Evolutionary conservation across 2,329 filamentous ascomycete genomes (phyloP).

Genomic region (Dothistroma pini): DNA sequence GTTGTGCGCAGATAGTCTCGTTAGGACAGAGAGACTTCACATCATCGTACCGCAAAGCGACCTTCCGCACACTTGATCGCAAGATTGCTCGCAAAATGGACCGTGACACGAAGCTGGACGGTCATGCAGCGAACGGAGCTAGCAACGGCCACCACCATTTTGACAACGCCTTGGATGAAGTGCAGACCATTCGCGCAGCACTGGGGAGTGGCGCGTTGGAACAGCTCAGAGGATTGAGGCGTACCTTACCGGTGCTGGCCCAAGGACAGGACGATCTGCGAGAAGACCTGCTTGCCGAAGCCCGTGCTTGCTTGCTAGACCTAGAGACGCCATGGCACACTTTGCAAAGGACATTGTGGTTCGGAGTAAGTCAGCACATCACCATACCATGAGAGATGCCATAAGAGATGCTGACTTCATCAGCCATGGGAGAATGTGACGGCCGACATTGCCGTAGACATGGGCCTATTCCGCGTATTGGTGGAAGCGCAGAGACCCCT

Average conservation of each 20-base stretch:
- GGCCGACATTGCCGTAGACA: slow-evolving; percentile 7
- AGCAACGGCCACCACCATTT: background rate
- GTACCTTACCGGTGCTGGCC: background rate
- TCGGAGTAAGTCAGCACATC: background rate
- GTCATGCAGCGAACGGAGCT: background rate
- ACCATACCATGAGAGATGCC: background rate
- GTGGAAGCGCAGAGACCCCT: slow-evolving; percentile 2
- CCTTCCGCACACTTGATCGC: no score
- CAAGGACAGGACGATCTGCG: background rate
- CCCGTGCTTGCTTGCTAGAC: background rate
- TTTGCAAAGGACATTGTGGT: background rate
- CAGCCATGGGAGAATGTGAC: slow-evolving; percentile 5
- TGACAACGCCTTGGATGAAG: background rate
- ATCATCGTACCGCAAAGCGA: no score
- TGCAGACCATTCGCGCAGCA: background rate
- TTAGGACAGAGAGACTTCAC: no score
- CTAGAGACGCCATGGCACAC: background rate
- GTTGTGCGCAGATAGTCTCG: background rate
- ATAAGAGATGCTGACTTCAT: background rate
- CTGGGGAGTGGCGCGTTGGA: background rate
- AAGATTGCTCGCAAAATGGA: background rate
- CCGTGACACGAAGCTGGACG: background rate
- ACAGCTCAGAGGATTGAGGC: background rate
- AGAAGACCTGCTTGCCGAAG: background rate
- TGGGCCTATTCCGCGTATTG: slow-evolving; percentile 6